Conservation (phyloP, 2,329 filamentous ascomycete genomes). For the Furcasterigmium furcatum region DNA sequence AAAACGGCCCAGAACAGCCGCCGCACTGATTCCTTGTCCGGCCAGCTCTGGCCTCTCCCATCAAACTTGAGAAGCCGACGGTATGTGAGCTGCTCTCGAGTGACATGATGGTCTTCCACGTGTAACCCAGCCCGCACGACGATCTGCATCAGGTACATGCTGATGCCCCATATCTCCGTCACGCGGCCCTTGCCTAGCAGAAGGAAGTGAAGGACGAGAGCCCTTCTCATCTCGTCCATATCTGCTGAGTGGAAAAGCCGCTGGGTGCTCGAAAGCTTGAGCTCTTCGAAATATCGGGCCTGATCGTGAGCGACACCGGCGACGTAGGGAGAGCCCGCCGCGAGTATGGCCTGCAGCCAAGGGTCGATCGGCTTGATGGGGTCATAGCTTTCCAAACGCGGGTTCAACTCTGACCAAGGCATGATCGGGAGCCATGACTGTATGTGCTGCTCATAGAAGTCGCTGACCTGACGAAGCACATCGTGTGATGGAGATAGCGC, state of each 20-base stretch:
- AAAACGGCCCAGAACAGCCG: slow-evolving; percentile 33
- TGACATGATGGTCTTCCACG: background rate
- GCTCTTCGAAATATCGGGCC: background rate
- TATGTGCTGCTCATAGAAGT: background rate
- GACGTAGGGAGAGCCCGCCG: background rate
- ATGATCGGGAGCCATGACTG: background rate
- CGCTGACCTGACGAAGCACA: background rate
- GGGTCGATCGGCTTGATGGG: background rate
- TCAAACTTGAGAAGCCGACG: background rate
- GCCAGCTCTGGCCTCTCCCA: slow-evolving; percentile 11
- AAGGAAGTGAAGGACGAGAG: background rate
- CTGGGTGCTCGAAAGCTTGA: background rate
- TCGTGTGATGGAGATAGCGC: background rate
- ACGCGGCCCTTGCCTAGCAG: background rate
- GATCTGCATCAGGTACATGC: background rate
- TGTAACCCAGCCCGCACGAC: background rate
- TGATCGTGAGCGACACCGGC: background rate
- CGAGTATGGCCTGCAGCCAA: background rate
- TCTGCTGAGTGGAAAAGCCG: background rate
- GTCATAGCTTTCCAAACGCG: background rate
- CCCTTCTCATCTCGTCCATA: background rate
- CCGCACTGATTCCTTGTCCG: slow-evolving; percentile 24
- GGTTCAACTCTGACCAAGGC: background rate
- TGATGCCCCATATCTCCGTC: background rate
- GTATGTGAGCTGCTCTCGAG: background rate